phyloP scores from a whole-genome alignment of 2,329 filamentous ascomycete species.

The Ophiocordyceps camponoti-saundersi region DNA sequence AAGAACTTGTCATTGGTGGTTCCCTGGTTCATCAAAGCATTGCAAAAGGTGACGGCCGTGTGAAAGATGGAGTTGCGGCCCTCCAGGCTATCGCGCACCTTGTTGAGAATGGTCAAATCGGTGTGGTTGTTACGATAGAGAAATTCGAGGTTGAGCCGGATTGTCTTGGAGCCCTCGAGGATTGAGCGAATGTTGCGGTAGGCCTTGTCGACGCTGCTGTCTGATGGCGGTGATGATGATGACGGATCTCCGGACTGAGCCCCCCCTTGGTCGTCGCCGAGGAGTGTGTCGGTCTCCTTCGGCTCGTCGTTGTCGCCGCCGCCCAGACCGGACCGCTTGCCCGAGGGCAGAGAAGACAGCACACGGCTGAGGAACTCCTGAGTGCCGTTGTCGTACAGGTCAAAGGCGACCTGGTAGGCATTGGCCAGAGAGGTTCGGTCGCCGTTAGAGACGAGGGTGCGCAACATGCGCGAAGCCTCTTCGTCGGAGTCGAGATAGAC shows the following conservation, averaged over 20 bases:
- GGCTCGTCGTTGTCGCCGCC: conserved; percentile 26
- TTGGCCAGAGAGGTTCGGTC: conserved; percentile 65
- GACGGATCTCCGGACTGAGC: conserved; percentile 32
- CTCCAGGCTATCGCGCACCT: conserved; percentile 88
- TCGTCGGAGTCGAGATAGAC: conserved; percentile 88
- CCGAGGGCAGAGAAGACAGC: conserved; percentile 56
- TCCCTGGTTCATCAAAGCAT: conserved; percentile 98
- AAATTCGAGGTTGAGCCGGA: conserved; percentile 90
- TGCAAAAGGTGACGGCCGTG: conserved; percentile 90
- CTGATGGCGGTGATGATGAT: background rate
- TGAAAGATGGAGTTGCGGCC: conserved; percentile 97
- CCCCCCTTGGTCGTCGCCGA: conserved; percentile 31
- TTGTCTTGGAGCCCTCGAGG: conserved; percentile 80
- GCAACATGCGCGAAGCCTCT: conserved; percentile 75
- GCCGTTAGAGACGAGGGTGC: conserved; percentile 62
- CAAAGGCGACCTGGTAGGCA: conserved; percentile 95
- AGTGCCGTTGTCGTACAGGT: conserved; percentile 95
- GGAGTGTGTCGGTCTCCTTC: conserved; percentile 29
- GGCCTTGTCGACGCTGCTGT: conserved; percentile 33
- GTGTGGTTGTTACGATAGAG: conserved; percentile 90
- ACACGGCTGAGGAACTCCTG: conserved; percentile 93
- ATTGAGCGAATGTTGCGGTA: conserved; percentile 49
- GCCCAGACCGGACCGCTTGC: conserved; percentile 22
- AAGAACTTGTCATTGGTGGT: conserved; percentile 98
- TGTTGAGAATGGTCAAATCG: conserved; percentile 84